Percentiles rank a stretch among this genome's conserved stretches.
These are phyloP conservation scores for Eucalyptus curtisii DNA, from an alignment of 345 rosid genomes.

Conservation along the genomic window DNA sequence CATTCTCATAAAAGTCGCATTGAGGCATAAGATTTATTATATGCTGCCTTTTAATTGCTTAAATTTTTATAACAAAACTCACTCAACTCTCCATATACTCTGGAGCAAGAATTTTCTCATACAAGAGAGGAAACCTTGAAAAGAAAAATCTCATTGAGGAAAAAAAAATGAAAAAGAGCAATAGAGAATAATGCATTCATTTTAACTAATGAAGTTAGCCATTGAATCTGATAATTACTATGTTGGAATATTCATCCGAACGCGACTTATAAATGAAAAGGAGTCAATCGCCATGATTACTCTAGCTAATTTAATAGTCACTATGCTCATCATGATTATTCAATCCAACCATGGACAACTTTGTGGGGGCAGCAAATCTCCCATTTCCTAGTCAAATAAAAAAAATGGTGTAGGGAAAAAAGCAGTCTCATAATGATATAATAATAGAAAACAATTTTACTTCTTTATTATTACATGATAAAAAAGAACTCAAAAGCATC, in stretches of 20 bases:
- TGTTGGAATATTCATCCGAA: background rate
- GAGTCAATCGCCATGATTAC: background rate
- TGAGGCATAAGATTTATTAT: background rate
- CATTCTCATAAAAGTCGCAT: background rate
- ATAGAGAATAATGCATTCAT: background rate
- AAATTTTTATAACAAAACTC: background rate
- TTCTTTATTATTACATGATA: background rate
- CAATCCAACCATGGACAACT: background rate
- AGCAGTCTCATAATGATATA: background rate
- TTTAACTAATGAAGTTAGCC: background rate
- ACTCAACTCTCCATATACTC: background rate
- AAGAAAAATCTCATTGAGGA: background rate
- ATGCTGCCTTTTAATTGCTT: background rate
- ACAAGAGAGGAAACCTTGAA: background rate
- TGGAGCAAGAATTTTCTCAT: background rate
- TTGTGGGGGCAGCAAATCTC: background rate
- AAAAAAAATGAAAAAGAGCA: background rate
- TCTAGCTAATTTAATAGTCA: background rate
- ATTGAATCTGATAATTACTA: background rate
- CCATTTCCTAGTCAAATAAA: background rate
- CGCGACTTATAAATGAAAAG: background rate
- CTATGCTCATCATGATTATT: background rate
- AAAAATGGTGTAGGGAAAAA: background rate
- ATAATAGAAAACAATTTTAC: background rate
- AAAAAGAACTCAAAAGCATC: background rate